Evolutionary conservation across 2,329 filamentous ascomycete species (phyloP).

Genomic region (Trichoderma koningiopsis): DNA sequence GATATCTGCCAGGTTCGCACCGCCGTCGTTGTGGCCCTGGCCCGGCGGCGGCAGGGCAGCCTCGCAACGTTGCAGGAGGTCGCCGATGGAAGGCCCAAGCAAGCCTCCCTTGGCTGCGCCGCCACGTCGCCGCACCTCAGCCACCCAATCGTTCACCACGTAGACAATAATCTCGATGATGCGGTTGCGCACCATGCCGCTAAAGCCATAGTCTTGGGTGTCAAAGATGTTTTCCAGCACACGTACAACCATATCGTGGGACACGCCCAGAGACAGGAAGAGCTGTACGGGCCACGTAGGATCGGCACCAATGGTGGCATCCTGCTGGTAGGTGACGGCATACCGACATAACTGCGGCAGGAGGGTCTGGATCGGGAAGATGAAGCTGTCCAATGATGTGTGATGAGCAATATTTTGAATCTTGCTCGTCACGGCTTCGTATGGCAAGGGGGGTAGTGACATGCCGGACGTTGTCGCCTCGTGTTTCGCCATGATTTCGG

Average conservation of each 20-base stretch:
- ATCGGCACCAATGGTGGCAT: slow-evolving; percentile 59
- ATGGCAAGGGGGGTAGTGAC: slow-evolving; percentile 57
- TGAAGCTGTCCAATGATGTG: slow-evolving; percentile 65
- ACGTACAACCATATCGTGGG: slow-evolving; percentile 58
- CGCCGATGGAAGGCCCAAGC: slow-evolving; percentile 49
- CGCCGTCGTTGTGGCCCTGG: slow-evolving; percentile 48
- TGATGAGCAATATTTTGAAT: slow-evolving; percentile 67
- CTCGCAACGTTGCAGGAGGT: slow-evolving; percentile 55
- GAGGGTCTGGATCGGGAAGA: slow-evolving; percentile 64
- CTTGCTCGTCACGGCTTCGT: slow-evolving; percentile 68
- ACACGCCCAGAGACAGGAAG: slow-evolving; percentile 58
- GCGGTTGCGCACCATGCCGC: slow-evolving; percentile 50
- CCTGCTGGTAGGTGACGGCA: slow-evolving; percentile 59
- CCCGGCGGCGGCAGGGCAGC: slow-evolving; percentile 45
- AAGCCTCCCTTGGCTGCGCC: slow-evolving; percentile 44
- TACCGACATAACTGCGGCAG: slow-evolving; percentile 66
- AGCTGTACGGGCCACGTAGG: slow-evolving; percentile 59
- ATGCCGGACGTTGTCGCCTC: slow-evolving; percentile 46
- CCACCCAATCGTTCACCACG: slow-evolving; percentile 52
- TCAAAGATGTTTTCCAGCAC: slow-evolving; percentile 61
- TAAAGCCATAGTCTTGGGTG: slow-evolving; percentile 61
- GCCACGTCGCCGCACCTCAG: slow-evolving; percentile 52
- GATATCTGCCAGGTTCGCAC: slow-evolving; percentile 49
- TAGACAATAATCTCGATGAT: slow-evolving; percentile 59
- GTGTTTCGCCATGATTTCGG: slow-evolving; percentile 50